phyloP scores from a whole-genome alignment of 1,284 basidiomycete species.

The Apiotrichum veenhuisii region DNA sequence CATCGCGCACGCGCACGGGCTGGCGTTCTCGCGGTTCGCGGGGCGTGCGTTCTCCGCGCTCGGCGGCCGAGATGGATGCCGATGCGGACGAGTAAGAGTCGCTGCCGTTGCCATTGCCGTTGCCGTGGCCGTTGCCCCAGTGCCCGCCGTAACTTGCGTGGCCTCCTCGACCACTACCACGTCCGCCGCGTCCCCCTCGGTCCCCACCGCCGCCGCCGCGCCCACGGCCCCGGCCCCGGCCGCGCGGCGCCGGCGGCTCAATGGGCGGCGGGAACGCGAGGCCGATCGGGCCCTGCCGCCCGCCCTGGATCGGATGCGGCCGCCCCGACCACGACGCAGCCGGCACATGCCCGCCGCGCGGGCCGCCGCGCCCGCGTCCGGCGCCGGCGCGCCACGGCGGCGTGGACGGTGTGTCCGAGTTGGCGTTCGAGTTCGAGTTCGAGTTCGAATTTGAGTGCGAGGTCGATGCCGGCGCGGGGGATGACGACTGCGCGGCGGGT shows the following conservation, averaged over 20 bases:
- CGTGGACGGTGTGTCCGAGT: too few species aligned
- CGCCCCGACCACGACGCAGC: background rate
- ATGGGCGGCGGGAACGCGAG: conserved; percentile 36
- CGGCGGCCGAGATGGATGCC: too few species aligned
- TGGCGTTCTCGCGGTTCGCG: conserved; percentile 26
- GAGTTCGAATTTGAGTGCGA: background rate
- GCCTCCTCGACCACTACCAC: background rate
- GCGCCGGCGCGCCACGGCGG: background rate
- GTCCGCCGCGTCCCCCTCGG: background rate
- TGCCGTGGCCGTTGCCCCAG: background rate
- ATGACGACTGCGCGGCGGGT: too few species aligned
- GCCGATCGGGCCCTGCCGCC: conserved; percentile 32
- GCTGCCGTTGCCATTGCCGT: background rate
- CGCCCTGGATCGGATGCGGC: conserved; percentile 41
- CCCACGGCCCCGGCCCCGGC: conserved; percentile 1
- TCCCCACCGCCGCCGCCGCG: background rate
- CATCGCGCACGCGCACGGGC: conserved; percentile 32
- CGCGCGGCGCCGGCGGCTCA: conserved; percentile 6
- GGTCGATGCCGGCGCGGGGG: background rate
- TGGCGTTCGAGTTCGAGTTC: too few species aligned
- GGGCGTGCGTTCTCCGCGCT: background rate
- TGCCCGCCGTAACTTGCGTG: background rate
- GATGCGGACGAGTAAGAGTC: background rate
- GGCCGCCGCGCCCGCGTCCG: background rate
- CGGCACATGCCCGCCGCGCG: background rate